Percentiles rank a stretch among this genome's conserved stretches.
phyloP scores from a whole-genome alignment of 2,329 filamentous ascomycete genomes.

The Neofusicoccum cordaticola region DNA sequence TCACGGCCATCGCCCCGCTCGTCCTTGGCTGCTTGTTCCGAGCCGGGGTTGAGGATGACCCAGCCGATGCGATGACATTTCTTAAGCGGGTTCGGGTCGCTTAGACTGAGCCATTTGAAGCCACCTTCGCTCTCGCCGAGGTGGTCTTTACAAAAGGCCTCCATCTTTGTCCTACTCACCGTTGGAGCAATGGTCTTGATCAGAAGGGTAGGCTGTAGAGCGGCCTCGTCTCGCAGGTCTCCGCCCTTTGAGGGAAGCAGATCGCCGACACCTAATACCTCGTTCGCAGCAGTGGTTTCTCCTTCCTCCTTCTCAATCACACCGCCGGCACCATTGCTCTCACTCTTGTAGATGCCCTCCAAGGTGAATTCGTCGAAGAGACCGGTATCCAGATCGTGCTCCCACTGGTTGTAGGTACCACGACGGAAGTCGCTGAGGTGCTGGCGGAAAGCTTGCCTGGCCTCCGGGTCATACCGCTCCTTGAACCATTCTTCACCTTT shows the following conservation, averaged over 20 bases:
- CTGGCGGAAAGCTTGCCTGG: slow-evolving; percentile 69
- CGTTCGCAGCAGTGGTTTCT: slow-evolving; percentile 85
- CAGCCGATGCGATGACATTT: slow-evolving; percentile 97
- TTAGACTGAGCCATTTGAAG: slow-evolving; percentile 93
- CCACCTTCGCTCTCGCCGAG: slow-evolving; percentile 87
- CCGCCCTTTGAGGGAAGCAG: slow-evolving; percentile 78
- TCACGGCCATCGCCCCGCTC: slow-evolving; percentile 74
- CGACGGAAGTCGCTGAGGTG: slow-evolving; percentile 79
- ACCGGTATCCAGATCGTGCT: slow-evolving; percentile 78
- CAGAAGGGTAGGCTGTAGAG: slow-evolving; percentile 84
- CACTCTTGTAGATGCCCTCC: slow-evolving; percentile 89
- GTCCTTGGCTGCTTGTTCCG: slow-evolving; percentile 62
- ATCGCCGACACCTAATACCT: slow-evolving; percentile 89
- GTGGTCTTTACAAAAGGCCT: slow-evolving; percentile 91
- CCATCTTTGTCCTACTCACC: slow-evolving; percentile 88
- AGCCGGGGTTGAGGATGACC: slow-evolving; percentile 87
- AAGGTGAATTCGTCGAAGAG: slow-evolving; percentile 92
- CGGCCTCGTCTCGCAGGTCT: slow-evolving; percentile 83
- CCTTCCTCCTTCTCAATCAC: slow-evolving; percentile 93
- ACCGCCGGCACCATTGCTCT: slow-evolving; percentile 82
- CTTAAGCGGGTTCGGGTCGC: slow-evolving; percentile 94
- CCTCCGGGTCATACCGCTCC: slow-evolving; percentile 85
- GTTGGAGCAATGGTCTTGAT: slow-evolving; percentile 98
- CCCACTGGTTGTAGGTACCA: slow-evolving; percentile 80
- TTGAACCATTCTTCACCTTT: slow-evolving; percentile 98